Percentiles rank a stretch among this genome's conserved stretches.
Conservation (phyloP, 108 stramenopile species). For the Nitzschia sp. region DNA sequence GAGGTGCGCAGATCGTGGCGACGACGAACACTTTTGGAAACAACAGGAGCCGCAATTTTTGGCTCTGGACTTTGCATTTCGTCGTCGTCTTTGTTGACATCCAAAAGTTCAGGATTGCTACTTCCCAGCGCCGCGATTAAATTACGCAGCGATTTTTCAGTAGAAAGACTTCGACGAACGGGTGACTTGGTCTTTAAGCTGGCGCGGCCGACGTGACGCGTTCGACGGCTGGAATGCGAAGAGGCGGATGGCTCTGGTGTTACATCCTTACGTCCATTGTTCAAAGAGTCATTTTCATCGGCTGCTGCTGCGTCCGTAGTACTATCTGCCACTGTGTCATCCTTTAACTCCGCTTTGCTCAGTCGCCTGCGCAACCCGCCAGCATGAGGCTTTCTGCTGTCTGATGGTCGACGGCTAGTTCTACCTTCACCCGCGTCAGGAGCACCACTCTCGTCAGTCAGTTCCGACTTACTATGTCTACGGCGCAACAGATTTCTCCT, state of each 20-base stretch:
- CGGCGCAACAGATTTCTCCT: too few species aligned
- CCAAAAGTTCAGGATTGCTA: background rate
- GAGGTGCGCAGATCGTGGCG: too few species aligned
- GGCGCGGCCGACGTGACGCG: background rate
- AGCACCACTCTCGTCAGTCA: too few species aligned
- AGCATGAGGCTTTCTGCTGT: too few species aligned
- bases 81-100: background rate
- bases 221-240: background rate
- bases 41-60: background rate
- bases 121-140: background rate
- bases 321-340: background rate
- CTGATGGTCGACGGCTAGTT: too few species aligned
- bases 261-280: background rate
- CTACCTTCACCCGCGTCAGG: too few species aligned
- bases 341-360: background rate
- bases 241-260: background rate
- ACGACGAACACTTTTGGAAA: background rate
- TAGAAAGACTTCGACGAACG: background rate
- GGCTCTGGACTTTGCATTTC: background rate
- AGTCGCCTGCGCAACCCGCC: background rate
- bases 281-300: background rate
- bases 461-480: too few species aligned
- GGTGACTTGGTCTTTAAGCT: background rate
- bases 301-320: background rate
- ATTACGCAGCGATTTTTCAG: background rate